Evolutionary conservation across 345 rosid species (phyloP).

Genomic region (Tarenaya hassleriana): DNA sequence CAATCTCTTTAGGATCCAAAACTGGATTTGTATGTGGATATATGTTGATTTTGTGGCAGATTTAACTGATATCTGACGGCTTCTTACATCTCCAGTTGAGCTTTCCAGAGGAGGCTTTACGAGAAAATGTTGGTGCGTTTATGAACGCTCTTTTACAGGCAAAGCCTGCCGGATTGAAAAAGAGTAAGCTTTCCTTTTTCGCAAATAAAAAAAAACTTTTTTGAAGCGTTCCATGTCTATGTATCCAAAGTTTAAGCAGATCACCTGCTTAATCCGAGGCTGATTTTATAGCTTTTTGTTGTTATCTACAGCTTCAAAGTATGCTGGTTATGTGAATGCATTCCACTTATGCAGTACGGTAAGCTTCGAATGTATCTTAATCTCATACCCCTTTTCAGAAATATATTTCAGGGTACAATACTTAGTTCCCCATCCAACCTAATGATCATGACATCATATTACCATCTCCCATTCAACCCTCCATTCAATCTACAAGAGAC

Average conservation of each 20-base stretch:
- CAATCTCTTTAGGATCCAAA: slow-evolving; percentile 11
- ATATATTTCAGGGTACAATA: not conserved
- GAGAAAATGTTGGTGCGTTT: slow-evolving; percentile 86
- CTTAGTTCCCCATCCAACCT: not conserved
- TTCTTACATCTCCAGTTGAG: slow-evolving; percentile 44
- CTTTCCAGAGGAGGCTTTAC: slow-evolving; percentile 60
- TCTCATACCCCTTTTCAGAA: slow-evolving; percentile 4
- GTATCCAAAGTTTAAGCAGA: too few relatives aligned
- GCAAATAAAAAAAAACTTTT: too few relatives aligned
- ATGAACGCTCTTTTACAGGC: slow-evolving; percentile 85
- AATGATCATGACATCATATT: too few relatives aligned
- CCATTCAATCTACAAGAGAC: too few relatives aligned
- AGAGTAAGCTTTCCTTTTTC: slow-evolving; percentile 47
- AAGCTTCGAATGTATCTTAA: slow-evolving; percentile 32
- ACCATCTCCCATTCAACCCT: too few relatives aligned
- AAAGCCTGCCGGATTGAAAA: slow-evolving; percentile 93
- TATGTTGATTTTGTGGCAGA: not conserved
- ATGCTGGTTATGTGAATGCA: slow-evolving; percentile 80
- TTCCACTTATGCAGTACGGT: slow-evolving; percentile 81
- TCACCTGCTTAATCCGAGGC: not conserved
- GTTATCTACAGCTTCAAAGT: slow-evolving; percentile 66
- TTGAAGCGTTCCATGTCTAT: too few relatives aligned
- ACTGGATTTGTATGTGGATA: not conserved
- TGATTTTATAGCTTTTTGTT: slow-evolving; percentile 12
- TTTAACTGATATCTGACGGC: not conserved